Evolutionary conservation across 129 eudicot genomes (phyloP), one percentile per base, ranked within the genome.

Genomic region (Erigeron canadensis): DNA sequence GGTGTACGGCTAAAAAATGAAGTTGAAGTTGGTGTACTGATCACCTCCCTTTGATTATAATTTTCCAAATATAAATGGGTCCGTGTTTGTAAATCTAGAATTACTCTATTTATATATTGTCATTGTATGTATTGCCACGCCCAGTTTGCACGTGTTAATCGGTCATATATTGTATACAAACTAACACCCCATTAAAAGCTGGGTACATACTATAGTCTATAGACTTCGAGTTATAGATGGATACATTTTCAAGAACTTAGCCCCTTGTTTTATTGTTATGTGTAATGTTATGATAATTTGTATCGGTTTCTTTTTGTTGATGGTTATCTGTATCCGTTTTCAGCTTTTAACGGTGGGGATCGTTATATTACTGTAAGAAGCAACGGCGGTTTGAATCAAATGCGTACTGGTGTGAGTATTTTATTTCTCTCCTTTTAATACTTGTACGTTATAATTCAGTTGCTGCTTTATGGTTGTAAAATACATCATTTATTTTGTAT

Each of bases 371-470:
- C 98, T 63, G 95, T 93, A 46, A 82, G 82, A 84, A 85, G 92
- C 71, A 93, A 93, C 74, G 98, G 98, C 28, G 98, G 96, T 70
- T 71, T 93, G 78, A 93, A 93, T 84, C 98, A 93, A 82, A 93
- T 93, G 98, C 95, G 96, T 10, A 82, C 88, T 38, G 98, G 98
- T 81, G 98, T 93, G 66, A 85, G 95, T 81, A 62, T 65, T 71
- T 59, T 18, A 39, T 78, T 6, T 63, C 4, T 50, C 45, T 67
- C 15, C 60, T 9, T 58, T 28, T 21, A 19, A 10, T 43, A 57
- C 10, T 34, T 54, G 45, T 75, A 46, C 76, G 22, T 53, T 47
- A 7, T 72, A 54, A 41, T 22, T 43, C 11, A 5, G 39, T 38
- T 48, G 18, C 48, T 38, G 34, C 48, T 39, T 2, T 60, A 45